Base-by-base conservation (phyloP, 768 basidiomycete species). In the Mrakia blollopis region DNA sequence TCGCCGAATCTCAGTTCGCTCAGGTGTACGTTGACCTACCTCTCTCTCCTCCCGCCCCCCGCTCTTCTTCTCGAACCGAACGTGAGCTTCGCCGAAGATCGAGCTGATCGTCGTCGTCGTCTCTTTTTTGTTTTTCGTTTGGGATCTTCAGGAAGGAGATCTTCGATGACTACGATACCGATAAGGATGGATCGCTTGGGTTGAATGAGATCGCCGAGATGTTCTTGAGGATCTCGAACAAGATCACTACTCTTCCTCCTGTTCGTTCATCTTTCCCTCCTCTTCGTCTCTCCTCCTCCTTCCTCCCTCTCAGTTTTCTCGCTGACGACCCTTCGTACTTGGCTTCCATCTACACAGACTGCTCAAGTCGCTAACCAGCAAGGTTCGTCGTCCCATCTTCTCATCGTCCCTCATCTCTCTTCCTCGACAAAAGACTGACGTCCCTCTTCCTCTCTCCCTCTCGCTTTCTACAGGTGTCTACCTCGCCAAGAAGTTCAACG, bases 301-400 rank as follows among this genome's bases (percentile, higher is more conserved):
- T 70, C 23, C 32, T 16, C 65, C 37, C 69, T 73, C n/a, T n/a
- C n/a, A n/a, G 44, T 14, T 44, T 44, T 14, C 11, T 71, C n/a
- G 68, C 79, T 32, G 14, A 78, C 25, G 8, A 14, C 61, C 39
- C 39, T 23, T 57, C 28, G 41, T 5, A 32, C 30, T 39, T n/a
- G 13, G n/a, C 23, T 16, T 21, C 37, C 30, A 25, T 44, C 2
- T 11, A 13, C 63, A 60, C 80, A 94, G 91, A 98, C 96, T 25
- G 96, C 96, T 11, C 96, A 99, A 86, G 97, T 98, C n/a, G 96
- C 96, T 57, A 87, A 92, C 72, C 96, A 98, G 82, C 91, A 99
- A 84, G 97, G 97, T 62, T 25, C 39, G 13, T 68, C 35, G n/a
- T n/a, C n/a, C n/a, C n/a, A n/a, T 28, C 54, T 25, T 57, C 14